These are phyloP conservation scores for Sporothrix schenckii DNA, from an alignment of 2,329 filamentous ascomycete species.

Conservation along the genomic window DNA sequence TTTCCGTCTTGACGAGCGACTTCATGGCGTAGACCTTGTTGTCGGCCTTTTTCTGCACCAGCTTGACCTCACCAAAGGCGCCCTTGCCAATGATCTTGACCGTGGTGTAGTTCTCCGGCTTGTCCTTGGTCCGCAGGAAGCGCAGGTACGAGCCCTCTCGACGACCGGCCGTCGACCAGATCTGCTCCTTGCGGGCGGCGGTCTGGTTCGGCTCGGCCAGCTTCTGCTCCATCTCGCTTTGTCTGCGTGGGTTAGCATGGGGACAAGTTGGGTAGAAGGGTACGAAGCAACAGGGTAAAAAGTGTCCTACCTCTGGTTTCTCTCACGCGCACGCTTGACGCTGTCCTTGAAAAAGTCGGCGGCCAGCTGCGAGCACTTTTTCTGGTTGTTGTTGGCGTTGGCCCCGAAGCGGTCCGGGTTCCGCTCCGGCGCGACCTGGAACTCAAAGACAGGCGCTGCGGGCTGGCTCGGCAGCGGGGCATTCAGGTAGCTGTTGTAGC, in stretches of 20 bases:
- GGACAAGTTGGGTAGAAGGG: no score
- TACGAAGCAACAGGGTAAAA: no score
- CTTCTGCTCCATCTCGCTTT: slow-evolving; percentile 87
- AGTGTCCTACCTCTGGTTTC: slow-evolving; percentile 76
- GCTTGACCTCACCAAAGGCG: slow-evolving; percentile 96
- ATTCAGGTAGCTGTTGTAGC: slow-evolving; percentile 65
- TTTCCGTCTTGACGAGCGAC: slow-evolving; percentile 96
- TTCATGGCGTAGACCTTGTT: slow-evolving; percentile 98
- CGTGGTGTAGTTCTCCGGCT: slow-evolving; percentile 91
- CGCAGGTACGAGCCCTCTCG: slow-evolving; percentile 92
- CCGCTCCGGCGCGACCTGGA: slow-evolving; percentile 77
- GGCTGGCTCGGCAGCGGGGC: slow-evolving; percentile 63
- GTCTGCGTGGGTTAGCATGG: slow-evolving; percentile 55
- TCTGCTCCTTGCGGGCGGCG: slow-evolving; percentile 76
- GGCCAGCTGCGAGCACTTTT: slow-evolving; percentile 70
- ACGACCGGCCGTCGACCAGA: slow-evolving; percentile 80
- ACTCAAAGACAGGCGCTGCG: slow-evolving; percentile 67
- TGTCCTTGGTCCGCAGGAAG: slow-evolving; percentile 90
- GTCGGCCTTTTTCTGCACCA: slow-evolving; percentile 94
- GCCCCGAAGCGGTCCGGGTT: slow-evolving; percentile 78
- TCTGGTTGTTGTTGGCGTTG: slow-evolving; percentile 69
- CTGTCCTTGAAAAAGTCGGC: slow-evolving; percentile 98
- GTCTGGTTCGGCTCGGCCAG: slow-evolving; percentile 76
- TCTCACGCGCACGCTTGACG: slow-evolving; percentile 90
- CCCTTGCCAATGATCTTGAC: slow-evolving; percentile 99